Percentiles rank a stretch among this genome's conserved stretches.
phyloP scores from a whole-genome alignment of 306 rosid species.

The Heteromeles arbutifolia region DNA sequence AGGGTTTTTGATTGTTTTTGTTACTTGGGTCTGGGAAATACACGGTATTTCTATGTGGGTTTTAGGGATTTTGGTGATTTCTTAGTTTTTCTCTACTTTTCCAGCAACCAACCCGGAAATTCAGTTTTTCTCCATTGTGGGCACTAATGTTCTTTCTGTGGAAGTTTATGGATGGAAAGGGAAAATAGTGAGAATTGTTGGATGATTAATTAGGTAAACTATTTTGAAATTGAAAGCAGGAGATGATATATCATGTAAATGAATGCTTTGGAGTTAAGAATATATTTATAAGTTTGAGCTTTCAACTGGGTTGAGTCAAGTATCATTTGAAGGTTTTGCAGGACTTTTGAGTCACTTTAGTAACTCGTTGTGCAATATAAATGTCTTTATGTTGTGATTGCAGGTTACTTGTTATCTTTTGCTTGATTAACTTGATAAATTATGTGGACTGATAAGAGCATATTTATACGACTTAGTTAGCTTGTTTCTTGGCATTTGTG shows the following conservation, averaged over 20 bases:
- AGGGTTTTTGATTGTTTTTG: neutral
- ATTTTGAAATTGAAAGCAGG: neutral
- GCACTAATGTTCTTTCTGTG: neutral
- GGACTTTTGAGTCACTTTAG: neutral
- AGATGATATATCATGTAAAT: neutral
- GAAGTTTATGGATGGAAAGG: neutral
- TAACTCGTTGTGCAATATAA: neutral
- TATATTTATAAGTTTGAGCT: neutral
- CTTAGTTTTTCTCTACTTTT: too few relatives aligned
- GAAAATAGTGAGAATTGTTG: neutral
- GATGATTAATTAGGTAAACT: neutral
- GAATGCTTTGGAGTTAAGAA: neutral
- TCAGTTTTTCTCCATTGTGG: neutral
- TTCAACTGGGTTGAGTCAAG: neutral
- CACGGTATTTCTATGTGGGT: neutral
- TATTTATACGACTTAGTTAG: too few relatives aligned
- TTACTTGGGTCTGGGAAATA: constrained; percentile 1
- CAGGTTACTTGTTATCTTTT: constrained; percentile 73
- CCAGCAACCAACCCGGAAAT: neutral
- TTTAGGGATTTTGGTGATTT: neutral
- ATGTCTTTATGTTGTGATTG: constrained; percentile 15
- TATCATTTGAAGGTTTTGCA: neutral
- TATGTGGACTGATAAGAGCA: constrained; percentile 82
- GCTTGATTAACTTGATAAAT: constrained; percentile 70
- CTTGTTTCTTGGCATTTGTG: too few relatives aligned